A percentile compares a stretch with the other conserved stretches of the same genome.
Evolutionary conservation across 352 stramenopile species (phyloP).

Genomic region (Pythium dissotocum): DNA sequence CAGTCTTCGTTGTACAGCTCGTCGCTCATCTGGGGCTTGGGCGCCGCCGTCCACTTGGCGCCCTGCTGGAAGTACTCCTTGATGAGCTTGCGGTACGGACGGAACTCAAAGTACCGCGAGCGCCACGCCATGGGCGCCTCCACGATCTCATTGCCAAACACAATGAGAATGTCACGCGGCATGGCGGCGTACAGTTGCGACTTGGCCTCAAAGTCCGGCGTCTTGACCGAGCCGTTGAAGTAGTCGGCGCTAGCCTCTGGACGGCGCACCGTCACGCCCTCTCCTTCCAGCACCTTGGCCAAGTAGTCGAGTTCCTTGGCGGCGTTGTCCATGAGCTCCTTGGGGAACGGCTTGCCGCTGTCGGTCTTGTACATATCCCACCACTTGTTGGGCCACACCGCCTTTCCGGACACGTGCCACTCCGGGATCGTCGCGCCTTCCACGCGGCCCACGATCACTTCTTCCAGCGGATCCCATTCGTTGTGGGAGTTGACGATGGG

Average conservation of each 20-base stretch:
- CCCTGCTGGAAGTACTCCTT: conserved; percentile 91
- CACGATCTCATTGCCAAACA: conserved; percentile 90
- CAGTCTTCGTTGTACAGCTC: conserved; percentile 89
- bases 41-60: conserved; percentile 86
- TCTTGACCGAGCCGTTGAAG: conserved; percentile 78
- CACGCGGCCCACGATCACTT: conserved; percentile 89
- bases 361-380: conserved; percentile 92
- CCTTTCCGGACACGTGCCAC: conserved; percentile 89
- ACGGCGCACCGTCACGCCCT: conserved; percentile 83
- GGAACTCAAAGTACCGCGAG: conserved; percentile 90
- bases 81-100: conserved; percentile 86
- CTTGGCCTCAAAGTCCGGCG: conserved; percentile 83
- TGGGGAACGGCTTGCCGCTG: conserved; percentile 74
- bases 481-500: conserved; percentile 90
- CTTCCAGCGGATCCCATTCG: conserved; percentile 90
- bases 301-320: conserved; percentile 88
- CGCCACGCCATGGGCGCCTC: conserved; percentile 90
- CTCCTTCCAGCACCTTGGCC: conserved; percentile 75
- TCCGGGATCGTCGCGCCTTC: conserved; percentile 90
- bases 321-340: conserved; percentile 72
- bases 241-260: conserved; percentile 64
- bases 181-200: conserved; percentile 89
- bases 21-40: conserved; percentile 90
- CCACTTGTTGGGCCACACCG: conserved; percentile 86
- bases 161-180: conserved; percentile 87